Conservation (phyloP, 2,329 filamentous ascomycete species). For the Cladosporium sp. region DNA sequence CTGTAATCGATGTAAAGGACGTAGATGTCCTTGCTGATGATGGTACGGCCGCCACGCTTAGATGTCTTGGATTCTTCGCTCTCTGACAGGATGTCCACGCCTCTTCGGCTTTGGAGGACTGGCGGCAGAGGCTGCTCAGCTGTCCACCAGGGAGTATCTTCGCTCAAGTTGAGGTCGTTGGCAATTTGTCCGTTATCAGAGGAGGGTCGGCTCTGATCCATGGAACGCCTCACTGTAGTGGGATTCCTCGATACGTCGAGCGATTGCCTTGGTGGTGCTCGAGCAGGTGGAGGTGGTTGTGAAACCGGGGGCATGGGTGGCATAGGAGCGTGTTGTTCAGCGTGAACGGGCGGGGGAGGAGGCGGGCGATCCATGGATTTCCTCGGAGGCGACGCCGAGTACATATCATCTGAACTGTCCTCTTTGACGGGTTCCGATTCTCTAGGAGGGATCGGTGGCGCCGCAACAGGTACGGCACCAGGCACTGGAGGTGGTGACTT, state of each 20-base stretch:
- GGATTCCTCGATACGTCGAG: conserved; percentile 53
- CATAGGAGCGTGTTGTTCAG: conserved; percentile 6
- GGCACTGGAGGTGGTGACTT: conserved; percentile 27
- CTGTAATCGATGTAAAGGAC: conserved; percentile 95
- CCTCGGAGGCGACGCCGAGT: conserved; percentile 37
- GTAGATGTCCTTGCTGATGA: conserved; percentile 72
- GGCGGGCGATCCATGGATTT: conserved; percentile 29
- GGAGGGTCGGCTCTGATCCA: conserved; percentile 68
- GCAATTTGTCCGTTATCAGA: conserved; percentile 75
- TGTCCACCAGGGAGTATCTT: conserved; percentile 78
- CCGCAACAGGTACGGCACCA: conserved; percentile 26
- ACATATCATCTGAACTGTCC: conserved; percentile 41
- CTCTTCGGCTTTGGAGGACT: conserved; percentile 69
- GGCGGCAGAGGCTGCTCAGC: conserved; percentile 74
- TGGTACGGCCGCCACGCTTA: conserved; percentile 63
- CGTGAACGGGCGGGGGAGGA: conserved; percentile 33
- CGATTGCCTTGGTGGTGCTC: conserved; percentile 41
- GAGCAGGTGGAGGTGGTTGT: conserved; percentile 38
- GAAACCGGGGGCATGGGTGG: conserved; percentile 23
- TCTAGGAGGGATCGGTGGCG: conserved; percentile 30
- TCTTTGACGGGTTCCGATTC: conserved; percentile 26
- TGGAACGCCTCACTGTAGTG: conserved; percentile 53
- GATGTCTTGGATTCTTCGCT: conserved; percentile 68
- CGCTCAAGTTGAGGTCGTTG: conserved; percentile 73
- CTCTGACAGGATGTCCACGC: conserved; percentile 71